A percentile compares a stretch with the other conserved stretches of the same genome.
phyloP scores from a whole-genome alignment of 139 green algal species.

The Dunaliella primolecta region DNA sequence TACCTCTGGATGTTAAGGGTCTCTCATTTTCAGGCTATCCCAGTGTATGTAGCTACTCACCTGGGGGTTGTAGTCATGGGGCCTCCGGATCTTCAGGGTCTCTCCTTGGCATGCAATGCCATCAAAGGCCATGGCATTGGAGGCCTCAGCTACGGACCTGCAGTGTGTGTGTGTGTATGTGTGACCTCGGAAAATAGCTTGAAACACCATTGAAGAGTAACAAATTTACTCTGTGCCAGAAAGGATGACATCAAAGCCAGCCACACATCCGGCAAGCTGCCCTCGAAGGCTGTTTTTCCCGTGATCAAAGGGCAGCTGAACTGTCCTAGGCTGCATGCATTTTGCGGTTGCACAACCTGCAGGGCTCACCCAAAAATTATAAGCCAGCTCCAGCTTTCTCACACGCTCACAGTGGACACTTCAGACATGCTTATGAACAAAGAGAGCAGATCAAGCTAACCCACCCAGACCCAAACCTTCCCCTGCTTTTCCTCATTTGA shows the following conservation, averaged over 20 bases:
- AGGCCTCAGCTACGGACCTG: slow-evolving; percentile 72
- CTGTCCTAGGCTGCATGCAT: background rate
- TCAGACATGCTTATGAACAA: too few species aligned
- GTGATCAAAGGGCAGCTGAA: background rate
- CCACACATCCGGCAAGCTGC: background rate
- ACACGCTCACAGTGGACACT: too few species aligned
- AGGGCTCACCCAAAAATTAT: too few species aligned
- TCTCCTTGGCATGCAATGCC: slow-evolving; percentile 69
- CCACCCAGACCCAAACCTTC: too few species aligned
- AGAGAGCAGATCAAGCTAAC: too few species aligned
- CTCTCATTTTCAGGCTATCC: too few species aligned
- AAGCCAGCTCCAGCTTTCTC: too few species aligned
- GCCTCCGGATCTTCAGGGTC: slow-evolving; percentile 43
- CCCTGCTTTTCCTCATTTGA: too few species aligned
- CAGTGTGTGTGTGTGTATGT: too few species aligned
- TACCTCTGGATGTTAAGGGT: too few species aligned
- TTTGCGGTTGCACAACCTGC: background rate
- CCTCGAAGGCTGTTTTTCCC: background rate
- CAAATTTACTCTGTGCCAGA: background rate
- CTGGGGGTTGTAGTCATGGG: slow-evolving; percentile 49
- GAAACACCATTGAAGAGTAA: background rate
- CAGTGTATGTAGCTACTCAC: too few species aligned
- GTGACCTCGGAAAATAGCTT: background rate
- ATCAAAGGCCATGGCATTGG: slow-evolving; percentile 84
- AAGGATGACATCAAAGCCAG: background rate